Evolutionary conservation across 345 rosid species (phyloP).

Genomic region (Psidium guajava): DNA sequence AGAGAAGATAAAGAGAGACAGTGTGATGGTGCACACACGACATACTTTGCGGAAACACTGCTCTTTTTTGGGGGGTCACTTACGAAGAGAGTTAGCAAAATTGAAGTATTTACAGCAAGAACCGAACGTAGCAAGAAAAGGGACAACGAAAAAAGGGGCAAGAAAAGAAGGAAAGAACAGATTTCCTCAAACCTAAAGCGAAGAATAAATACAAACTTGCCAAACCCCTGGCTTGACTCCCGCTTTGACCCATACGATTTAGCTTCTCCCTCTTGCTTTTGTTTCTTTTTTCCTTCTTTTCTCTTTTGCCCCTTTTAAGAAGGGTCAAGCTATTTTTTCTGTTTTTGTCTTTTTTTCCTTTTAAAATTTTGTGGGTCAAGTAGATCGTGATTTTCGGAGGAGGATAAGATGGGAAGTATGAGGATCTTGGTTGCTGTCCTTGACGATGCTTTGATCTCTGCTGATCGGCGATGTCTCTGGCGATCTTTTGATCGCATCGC

Average conservation of each 20-base stretch:
- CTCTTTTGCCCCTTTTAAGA: neutral
- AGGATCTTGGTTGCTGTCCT: slow-evolving; percentile 2
- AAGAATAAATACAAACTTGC: neutral
- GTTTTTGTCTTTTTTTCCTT: neutral
- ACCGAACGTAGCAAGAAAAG: neutral
- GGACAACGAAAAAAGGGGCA: neutral
- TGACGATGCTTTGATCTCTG: slow-evolving; percentile 21
- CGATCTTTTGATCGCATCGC: slow-evolving; percentile 68
- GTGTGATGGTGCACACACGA: neutral
- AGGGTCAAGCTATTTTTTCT: neutral
- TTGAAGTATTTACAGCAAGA: slow-evolving; percentile 35
- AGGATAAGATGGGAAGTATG: slow-evolving; percentile 32
- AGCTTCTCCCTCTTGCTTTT: neutral
- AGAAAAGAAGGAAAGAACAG: neutral
- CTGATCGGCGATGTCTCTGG: slow-evolving; percentile 43
- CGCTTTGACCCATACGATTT: neutral
- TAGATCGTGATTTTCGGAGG: neutral
- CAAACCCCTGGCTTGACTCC: neutral
- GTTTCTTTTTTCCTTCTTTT: neutral
- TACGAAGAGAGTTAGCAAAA: slow-evolving; percentile 17
- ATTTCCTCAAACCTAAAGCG: neutral
- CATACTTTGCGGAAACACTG: neutral
- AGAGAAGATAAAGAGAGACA: neutral
- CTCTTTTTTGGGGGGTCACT: neutral
- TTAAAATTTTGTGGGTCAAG: too few species aligned